Evolutionary conservation across 208 protist genomes (phyloP).

Genomic region (Acanthamoeba sp.): DNA sequence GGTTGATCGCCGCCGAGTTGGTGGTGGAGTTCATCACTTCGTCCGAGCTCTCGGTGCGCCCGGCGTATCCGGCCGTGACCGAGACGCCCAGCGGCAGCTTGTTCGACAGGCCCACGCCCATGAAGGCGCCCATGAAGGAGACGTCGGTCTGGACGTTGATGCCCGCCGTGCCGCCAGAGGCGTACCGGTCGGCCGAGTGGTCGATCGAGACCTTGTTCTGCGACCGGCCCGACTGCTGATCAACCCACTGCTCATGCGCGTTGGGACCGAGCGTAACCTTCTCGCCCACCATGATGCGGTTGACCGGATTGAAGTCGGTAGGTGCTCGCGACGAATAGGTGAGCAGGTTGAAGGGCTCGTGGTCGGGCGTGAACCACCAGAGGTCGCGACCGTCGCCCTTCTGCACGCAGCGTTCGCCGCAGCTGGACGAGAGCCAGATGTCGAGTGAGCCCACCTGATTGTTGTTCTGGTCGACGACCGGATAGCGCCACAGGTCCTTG

Average conservation of each 20-base stretch:
- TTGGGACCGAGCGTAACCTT: not conserved
- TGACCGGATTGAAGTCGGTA: not conserved
- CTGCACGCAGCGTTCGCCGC: not conserved
- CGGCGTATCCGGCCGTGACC: not conserved
- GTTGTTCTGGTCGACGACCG: constrained; percentile 7
- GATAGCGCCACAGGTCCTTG: constrained; percentile 4
- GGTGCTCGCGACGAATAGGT: not conserved
- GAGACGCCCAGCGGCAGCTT: not conserved
- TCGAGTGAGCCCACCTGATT: constrained; percentile 5
- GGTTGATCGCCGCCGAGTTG: not conserved
- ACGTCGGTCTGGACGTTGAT: not conserved
- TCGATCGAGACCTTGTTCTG: not conserved
- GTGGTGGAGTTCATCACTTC: not conserved
- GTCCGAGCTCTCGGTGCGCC: not conserved
- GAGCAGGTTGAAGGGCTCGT: not conserved
- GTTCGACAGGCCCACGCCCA: not conserved
- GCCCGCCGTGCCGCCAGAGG: no score
- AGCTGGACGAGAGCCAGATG: not conserved
- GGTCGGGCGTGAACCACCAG: not conserved
- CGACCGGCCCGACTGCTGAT: not conserved
- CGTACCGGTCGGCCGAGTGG: not conserved
- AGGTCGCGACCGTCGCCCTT: not conserved
- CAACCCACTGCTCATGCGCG: not conserved
- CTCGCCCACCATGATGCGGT: not conserved
- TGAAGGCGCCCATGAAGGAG: not conserved